Evolutionary conservation across 208 protist species (phyloP).

Genomic region (Trichomonas vaginalis): DNA sequence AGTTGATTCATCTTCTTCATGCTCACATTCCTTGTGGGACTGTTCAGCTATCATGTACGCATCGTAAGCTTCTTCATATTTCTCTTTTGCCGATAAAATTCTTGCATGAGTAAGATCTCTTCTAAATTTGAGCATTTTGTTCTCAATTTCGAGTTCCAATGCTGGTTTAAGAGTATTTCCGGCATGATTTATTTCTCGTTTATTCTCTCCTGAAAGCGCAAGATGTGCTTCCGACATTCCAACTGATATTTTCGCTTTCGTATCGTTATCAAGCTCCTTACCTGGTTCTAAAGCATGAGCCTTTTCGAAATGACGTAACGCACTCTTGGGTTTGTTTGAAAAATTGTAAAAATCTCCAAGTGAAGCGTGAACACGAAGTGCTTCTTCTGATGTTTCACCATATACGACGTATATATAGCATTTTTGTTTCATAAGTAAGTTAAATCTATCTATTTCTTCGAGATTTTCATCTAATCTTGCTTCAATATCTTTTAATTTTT

Average conservation of each 20-base stretch:
- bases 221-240: not conserved
- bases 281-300: not conserved
- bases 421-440: not conserved
- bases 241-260: not conserved
- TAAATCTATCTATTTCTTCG: not conserved
- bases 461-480: not conserved
- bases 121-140: not conserved
- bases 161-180: not conserved
- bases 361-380: not conserved
- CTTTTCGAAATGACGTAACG: not conserved
- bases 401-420: not conserved
- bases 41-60: not conserved
- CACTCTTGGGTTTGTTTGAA: not conserved
- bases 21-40: not conserved
- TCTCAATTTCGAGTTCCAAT: not conserved
- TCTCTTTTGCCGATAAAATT: not conserved
- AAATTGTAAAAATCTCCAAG: not conserved
- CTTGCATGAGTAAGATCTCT: not conserved
- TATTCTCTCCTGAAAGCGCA: not conserved
- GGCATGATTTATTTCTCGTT: not conserved
- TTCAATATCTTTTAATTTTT: conserved; percentile 6
- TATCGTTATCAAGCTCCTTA: not conserved
- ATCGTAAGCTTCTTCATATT: not conserved
- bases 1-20: not conserved
- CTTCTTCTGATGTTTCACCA: not conserved